These are phyloP conservation scores for Podospora fimiseda DNA, from an alignment of 495 filamentous ascomycete genomes.

Conservation along the genomic window DNA sequence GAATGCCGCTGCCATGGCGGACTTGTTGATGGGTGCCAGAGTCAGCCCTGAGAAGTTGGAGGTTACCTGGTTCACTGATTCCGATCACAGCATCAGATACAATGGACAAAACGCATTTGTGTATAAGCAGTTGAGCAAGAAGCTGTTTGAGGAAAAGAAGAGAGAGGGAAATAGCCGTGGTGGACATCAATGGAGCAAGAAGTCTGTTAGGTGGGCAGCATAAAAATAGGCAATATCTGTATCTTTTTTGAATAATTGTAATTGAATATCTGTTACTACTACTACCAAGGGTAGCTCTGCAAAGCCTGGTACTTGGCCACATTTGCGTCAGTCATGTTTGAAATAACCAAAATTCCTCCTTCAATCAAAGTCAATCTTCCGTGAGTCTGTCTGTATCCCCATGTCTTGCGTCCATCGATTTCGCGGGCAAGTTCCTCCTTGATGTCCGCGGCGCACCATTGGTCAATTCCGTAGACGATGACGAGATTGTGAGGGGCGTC, in stretches of 20 bases:
- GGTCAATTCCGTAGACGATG: constrained; percentile 16
- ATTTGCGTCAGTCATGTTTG: constrained; percentile 18
- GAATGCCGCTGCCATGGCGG: constrained; percentile 46
- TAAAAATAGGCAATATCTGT: too few species aligned
- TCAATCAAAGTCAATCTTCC: constrained; percentile 14
- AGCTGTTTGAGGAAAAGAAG: constrained; percentile 24
- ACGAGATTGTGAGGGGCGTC: constrained; percentile 11
- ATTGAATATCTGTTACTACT: too few species aligned
- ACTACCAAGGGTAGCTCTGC: too few species aligned
- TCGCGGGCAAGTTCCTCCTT: constrained; percentile 18
- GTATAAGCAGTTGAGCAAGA: constrained; percentile 46
- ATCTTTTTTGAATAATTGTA: too few species aligned
- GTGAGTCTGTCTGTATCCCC: constrained; percentile 13
- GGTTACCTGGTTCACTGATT: constrained; percentile 48
- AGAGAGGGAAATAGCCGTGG: constrained; percentile 1
- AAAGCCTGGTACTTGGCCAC: too few species aligned
- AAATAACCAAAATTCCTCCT: constrained; percentile 19
- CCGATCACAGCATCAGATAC: constrained; percentile 46
- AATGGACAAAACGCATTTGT: constrained; percentile 39
- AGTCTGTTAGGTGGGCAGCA: background rate
- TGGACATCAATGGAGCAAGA: constrained; percentile 21
- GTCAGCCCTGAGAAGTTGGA: constrained; percentile 48
- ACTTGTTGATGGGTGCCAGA: constrained; percentile 42
- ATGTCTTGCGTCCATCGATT: constrained; percentile 19
- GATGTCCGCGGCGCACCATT: constrained; percentile 14